Percentiles rank a stretch among this genome's conserved stretches.
These are phyloP conservation scores for Pythium oligandrum DNA, from an alignment of 352 stramenopile genomes.

Conservation along the genomic window DNA sequence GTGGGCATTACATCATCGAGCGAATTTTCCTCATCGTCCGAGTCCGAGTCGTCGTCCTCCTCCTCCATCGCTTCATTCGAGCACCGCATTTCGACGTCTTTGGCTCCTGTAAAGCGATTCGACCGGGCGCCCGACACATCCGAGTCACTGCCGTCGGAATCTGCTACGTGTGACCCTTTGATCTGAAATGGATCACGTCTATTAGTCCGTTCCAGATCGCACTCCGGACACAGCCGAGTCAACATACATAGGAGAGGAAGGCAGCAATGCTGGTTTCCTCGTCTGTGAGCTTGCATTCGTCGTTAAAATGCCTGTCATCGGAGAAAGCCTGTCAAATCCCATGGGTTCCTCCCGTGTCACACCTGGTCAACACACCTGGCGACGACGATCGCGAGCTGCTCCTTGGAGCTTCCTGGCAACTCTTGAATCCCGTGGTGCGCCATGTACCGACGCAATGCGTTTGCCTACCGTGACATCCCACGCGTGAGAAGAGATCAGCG, in stretches of 20 bases:
- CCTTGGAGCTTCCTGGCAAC: slow-evolving; percentile 35
- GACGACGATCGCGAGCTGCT: slow-evolving; percentile 56
- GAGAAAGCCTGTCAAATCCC: not conserved
- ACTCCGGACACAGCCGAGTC: not conserved
- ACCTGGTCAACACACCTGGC: slow-evolving; percentile 29
- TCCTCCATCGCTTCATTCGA: not conserved
- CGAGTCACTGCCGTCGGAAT: not conserved
- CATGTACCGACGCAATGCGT: slow-evolving; percentile 66
- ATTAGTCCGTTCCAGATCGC: not conserved
- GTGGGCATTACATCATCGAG: not conserved
- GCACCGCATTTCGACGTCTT: too few relatives aligned
- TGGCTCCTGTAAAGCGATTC: not conserved
- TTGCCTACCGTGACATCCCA: slow-evolving; percentile 22
- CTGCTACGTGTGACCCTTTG: slow-evolving; percentile 9
- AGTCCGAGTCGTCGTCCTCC: not conserved
- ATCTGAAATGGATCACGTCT: slow-evolving; percentile 8
- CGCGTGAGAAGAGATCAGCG: not conserved
- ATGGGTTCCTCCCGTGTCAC: slow-evolving; percentile 2
- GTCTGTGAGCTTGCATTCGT: slow-evolving; percentile 57
- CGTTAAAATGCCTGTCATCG: slow-evolving; percentile 48
- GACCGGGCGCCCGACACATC: not conserved
- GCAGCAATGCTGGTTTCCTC: slow-evolving; percentile 58
- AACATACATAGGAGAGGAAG: slow-evolving; percentile 63
- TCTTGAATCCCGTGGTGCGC: slow-evolving; percentile 53
- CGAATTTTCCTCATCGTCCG: slow-evolving; percentile 11